These are phyloP conservation scores for Lyophyllum shimeji DNA, from an alignment of 768 basidiomycete species.

Conservation along the genomic window DNA sequence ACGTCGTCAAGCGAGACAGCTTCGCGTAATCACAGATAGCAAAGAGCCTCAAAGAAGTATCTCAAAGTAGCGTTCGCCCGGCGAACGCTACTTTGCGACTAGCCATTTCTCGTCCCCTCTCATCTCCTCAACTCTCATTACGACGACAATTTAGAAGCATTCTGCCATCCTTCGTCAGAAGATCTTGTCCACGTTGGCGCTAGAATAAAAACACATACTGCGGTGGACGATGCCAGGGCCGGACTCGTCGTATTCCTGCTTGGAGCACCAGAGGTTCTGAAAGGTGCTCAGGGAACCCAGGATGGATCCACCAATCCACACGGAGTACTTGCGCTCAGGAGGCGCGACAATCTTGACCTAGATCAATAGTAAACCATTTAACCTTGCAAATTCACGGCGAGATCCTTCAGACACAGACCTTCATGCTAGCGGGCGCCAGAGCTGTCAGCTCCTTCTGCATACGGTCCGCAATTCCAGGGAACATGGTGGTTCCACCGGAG, in stretches of 20 bases:
- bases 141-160: no score
- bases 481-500: constrained; percentile 92
- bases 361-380: not conserved
- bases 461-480: constrained; percentile 93
- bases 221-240: constrained; percentile 80
- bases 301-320: constrained; percentile 91
- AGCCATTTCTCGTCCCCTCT: no score
- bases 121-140: no score
- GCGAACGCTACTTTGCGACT: no score
- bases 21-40: no score
- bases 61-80: no score
- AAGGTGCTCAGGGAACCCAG: constrained; percentile 90
- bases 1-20: no score
- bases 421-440: constrained; percentile 86
- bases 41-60: no score
- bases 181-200: no score
- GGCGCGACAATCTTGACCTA: constrained; percentile 91
- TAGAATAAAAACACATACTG: no score
- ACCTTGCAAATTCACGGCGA: constrained; percentile 1
- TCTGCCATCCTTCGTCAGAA: no score
- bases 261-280: constrained; percentile 95
- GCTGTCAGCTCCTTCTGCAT: constrained; percentile 93
- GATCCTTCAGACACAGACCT: constrained; percentile 45
- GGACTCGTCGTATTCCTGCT: constrained; percentile 89
- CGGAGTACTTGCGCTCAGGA: constrained; percentile 92